Percentiles rank a stretch among this genome's conserved stretches.
phyloP scores from a whole-genome alignment of 139 green algal genomes.

The Chlamydomonas sp. region DNA sequence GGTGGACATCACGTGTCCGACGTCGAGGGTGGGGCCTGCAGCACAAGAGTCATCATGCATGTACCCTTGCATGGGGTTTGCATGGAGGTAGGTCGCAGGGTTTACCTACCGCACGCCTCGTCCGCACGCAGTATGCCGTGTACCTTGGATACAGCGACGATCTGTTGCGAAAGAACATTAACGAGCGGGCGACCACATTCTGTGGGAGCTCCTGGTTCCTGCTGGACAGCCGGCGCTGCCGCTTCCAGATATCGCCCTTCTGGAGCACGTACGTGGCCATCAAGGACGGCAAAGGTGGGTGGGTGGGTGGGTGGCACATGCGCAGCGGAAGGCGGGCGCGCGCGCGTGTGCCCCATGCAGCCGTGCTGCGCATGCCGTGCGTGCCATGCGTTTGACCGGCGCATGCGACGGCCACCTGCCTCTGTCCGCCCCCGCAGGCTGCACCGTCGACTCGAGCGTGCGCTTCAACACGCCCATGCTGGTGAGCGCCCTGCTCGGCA shows the following conservation, averaged over 20 bases:
- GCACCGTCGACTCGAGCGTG: neutral
- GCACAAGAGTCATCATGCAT: neutral
- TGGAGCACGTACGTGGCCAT: slow-evolving; percentile 5
- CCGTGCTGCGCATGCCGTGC: neutral
- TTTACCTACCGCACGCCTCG: neutral
- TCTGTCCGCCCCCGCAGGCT: neutral
- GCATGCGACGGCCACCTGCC: neutral
- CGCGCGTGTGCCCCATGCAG: neutral
- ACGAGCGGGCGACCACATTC: neutral
- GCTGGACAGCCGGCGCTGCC: neutral
- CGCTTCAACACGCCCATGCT: neutral
- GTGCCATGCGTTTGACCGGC: neutral
- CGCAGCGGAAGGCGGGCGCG: neutral
- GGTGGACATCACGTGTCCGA: neutral
- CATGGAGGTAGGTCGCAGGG: neutral
- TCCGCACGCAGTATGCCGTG: neutral
- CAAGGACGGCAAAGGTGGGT: neutral
- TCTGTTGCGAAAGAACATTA: neutral
- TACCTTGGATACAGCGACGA: slow-evolving; percentile 5
- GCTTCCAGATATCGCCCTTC: slow-evolving; percentile 10
- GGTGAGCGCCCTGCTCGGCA: neutral
- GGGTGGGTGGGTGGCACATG: neutral
- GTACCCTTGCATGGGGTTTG: neutral
- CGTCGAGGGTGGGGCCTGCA: neutral
- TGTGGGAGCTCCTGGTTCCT: neutral